phyloP scores from a whole-genome alignment of 805 yeast genomes.

The Nakazawaea pomicola region DNA sequence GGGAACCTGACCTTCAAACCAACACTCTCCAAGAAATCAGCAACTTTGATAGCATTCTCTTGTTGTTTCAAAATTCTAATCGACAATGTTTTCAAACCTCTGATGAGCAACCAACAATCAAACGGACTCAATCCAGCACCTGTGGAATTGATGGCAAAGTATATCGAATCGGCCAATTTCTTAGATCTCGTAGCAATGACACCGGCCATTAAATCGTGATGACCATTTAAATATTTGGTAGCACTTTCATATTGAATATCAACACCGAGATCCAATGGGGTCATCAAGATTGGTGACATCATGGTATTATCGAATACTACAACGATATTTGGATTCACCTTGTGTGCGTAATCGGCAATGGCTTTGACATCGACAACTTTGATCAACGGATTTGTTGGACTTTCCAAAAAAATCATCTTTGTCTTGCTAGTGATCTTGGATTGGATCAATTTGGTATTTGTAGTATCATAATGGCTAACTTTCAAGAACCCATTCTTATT shows the following conservation, averaged over 20 bases:
- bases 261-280: conserved; percentile 80
- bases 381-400: conserved; percentile 92
- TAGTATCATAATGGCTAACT: conserved; percentile 78
- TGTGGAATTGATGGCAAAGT: conserved; percentile 78
- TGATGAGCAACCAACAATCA: conserved; percentile 82
- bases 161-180: conserved; percentile 62
- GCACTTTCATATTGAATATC: conserved; percentile 94
- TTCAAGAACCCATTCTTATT: conserved; percentile 57
- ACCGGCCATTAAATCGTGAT: conserved; percentile 97
- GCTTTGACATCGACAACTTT: conserved; percentile 77
- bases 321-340: conserved; percentile 57
- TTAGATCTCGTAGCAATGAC: conserved; percentile 66
- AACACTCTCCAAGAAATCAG: conserved; percentile 59
- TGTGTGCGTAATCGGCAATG: conserved; percentile 63
- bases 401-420: conserved; percentile 78
- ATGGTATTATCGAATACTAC: conserved; percentile 93
- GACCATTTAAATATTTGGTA: conserved; percentile 89
- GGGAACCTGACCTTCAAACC: conserved; percentile 85
- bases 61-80: conserved; percentile 87
- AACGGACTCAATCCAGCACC: conserved; percentile 92
- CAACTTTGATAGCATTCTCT: conserved; percentile 68
- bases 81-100: conserved; percentile 87
- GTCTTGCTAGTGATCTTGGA: conserved; percentile 52
- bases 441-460: conserved; percentile 57
- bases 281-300: conserved; percentile 89